Conservation (phyloP, 768 basidiomycete species). For the Cubamyces lactineus region DNA sequence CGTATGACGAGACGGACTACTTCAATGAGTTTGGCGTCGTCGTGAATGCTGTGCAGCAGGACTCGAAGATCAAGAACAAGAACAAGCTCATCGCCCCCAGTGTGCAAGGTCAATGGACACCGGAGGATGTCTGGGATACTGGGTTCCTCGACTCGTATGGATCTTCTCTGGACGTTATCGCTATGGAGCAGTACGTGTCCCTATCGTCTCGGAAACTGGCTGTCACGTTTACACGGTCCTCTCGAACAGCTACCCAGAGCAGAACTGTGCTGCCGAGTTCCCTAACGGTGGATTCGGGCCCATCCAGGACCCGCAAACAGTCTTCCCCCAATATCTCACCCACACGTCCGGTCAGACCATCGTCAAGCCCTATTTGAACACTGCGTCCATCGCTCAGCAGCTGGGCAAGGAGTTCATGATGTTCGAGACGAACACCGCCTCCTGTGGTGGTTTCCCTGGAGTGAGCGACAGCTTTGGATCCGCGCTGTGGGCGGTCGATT, state of each 20-base stretch:
- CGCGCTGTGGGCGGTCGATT: constrained; percentile 57
- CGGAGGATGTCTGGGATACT: constrained; percentile 54
- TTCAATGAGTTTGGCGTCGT: constrained; percentile 54
- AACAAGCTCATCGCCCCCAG: constrained; percentile 66
- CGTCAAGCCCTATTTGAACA: constrained; percentile 54
- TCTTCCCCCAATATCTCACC: constrained; percentile 59
- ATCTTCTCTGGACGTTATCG: constrained; percentile 46
- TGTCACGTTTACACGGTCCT: neutral
- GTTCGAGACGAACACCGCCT: constrained; percentile 62
- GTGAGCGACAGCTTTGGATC: constrained; percentile 63
- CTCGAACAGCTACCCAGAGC: constrained; percentile 52
- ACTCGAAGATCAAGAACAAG: constrained; percentile 42
- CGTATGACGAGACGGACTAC: constrained; percentile 49
- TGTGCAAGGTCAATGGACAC: constrained; percentile 56
- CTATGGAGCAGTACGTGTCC: constrained; percentile 55
- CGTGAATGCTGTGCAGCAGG: constrained; percentile 45
- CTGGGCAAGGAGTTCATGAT: constrained; percentile 50
- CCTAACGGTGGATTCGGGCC: constrained; percentile 41
- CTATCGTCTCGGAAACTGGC: no score
- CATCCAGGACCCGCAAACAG: constrained; percentile 45
- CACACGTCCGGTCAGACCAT: constrained; percentile 57
- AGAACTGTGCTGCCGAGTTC: constrained; percentile 63
- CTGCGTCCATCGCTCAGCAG: constrained; percentile 45
- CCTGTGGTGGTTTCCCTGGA: constrained; percentile 51
- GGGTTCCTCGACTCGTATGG: constrained; percentile 50